Percentiles rank a stretch among this genome's conserved stretches.
phyloP scores from a whole-genome alignment of 306 rosid genomes.

The Senna siamea region DNA sequence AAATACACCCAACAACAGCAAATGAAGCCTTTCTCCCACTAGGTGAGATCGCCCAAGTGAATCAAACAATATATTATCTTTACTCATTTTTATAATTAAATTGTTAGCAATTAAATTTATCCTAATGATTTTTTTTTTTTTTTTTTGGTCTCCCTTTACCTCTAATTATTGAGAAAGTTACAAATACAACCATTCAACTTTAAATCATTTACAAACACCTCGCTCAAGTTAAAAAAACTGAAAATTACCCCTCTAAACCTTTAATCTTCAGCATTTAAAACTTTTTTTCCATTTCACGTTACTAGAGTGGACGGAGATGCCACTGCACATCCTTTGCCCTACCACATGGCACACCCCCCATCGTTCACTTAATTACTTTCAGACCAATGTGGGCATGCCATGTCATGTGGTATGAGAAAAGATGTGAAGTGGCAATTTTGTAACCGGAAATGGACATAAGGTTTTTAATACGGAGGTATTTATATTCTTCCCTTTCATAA shows the following conservation, averaged over 20 bases:
- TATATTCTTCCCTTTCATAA: neutral
- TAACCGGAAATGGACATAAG: neutral
- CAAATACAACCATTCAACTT: neutral
- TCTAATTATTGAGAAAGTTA: no score
- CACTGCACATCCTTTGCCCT: neutral
- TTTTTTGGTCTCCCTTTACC: no score
- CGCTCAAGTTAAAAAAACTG: neutral
- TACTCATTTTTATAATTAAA: no score
- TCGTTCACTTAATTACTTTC: neutral
- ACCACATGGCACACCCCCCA: no score
- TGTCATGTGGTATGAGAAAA: neutral
- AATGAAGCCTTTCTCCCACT: no score
- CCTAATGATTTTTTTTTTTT: no score
- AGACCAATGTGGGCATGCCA: neutral
- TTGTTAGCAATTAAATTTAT: no score
- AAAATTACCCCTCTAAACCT: neutral
- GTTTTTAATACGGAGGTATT: neutral
- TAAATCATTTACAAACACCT: neutral
- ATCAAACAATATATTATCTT: no score
- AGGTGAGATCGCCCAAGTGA: no score
- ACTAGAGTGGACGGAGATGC: neutral
- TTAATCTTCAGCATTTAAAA: no score
- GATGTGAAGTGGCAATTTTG: neutral
- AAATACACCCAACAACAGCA: no score
- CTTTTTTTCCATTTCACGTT: no score